Conservation (phyloP, 805 yeast species). For the Starmerella cellae region DNA sequence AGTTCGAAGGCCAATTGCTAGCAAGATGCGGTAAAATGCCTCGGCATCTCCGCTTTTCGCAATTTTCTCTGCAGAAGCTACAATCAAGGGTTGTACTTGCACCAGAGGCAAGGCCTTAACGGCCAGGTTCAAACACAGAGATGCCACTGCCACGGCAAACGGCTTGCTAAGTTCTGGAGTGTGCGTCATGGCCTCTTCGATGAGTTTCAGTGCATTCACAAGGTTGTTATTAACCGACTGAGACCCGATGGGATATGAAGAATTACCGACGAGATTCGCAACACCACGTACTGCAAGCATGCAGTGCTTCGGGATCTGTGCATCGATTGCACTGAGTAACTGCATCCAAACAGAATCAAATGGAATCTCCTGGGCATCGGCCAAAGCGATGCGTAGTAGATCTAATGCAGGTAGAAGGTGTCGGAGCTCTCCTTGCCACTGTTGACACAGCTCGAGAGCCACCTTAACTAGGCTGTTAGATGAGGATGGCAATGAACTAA, state of each 20-base stretch:
- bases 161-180: slow-evolving; percentile 5
- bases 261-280: slow-evolving; percentile 38
- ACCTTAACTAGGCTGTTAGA: slow-evolving; percentile 28
- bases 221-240: slow-evolving; percentile 20
- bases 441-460: slow-evolving; percentile 31
- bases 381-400: slow-evolving; percentile 40
- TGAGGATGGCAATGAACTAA: slow-evolving; percentile 20
- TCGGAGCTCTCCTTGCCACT: slow-evolving; percentile 8
- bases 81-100: neutral
- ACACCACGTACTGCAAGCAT: slow-evolving; percentile 48
- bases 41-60: slow-evolving; percentile 12
- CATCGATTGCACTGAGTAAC: slow-evolving; percentile 22
- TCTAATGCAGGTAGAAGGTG: slow-evolving; percentile 43
- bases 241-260: slow-evolving; percentile 21
- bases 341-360: slow-evolving; percentile 28
- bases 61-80: slow-evolving; percentile 1
- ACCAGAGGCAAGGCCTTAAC: slow-evolving; percentile 10
- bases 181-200: slow-evolving; percentile 5
- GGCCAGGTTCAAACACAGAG: slow-evolving; percentile 25
- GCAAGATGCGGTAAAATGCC: slow-evolving; percentile 19
- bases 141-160: slow-evolving; percentile 33
- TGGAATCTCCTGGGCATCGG: slow-evolving; percentile 26
- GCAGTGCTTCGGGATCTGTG: slow-evolving; percentile 28
- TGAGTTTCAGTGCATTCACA: slow-evolving; percentile 23
- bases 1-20: slow-evolving; percentile 19